Evolutionary conservation across 1,284 basidiomycete species (phyloP).

Genomic region (Amylostereum chailletii): DNA sequence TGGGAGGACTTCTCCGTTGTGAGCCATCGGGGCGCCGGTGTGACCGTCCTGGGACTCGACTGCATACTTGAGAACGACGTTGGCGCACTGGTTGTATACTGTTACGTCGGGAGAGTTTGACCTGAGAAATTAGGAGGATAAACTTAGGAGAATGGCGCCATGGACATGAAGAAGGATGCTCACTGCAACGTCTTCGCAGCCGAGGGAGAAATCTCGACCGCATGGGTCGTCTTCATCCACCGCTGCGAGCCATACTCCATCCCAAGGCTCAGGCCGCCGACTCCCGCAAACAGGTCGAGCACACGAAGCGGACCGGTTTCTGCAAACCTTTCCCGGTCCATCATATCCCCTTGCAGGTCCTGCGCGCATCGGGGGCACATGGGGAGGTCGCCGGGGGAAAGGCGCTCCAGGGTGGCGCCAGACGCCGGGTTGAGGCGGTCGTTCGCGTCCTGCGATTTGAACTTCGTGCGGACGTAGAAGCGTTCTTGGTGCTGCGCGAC

Average conservation of each 20-base stretch:
- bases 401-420: not conserved
- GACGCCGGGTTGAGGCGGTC: not conserved
- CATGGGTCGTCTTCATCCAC: constrained; percentile 49
- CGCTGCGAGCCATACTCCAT: constrained; percentile 35
- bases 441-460: not conserved
- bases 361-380: not conserved
- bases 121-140: constrained; percentile 17
- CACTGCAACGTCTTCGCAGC: constrained; percentile 58
- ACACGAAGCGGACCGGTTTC: not conserved
- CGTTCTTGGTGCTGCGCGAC: not conserved
- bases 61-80: constrained; percentile 45
- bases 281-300: constrained; percentile 60
- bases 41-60: constrained; percentile 35
- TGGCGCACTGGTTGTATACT: constrained; percentile 54
- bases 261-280: constrained; percentile 53
- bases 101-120: constrained; percentile 35
- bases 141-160: not conserved
- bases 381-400: not conserved
- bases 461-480: not conserved
- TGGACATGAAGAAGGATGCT: constrained; percentile 13
- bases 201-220: constrained; percentile 61
- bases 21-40: constrained; percentile 26
- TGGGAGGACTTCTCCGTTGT: constrained; percentile 25
- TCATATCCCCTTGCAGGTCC: not conserved
- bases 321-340: not conserved